A percentile compares a stretch with the other conserved stretches of the same genome.
Evolutionary conservation across 73 alveolate genomes (phyloP).

Genomic region (Paramecium octaurelia): DNA sequence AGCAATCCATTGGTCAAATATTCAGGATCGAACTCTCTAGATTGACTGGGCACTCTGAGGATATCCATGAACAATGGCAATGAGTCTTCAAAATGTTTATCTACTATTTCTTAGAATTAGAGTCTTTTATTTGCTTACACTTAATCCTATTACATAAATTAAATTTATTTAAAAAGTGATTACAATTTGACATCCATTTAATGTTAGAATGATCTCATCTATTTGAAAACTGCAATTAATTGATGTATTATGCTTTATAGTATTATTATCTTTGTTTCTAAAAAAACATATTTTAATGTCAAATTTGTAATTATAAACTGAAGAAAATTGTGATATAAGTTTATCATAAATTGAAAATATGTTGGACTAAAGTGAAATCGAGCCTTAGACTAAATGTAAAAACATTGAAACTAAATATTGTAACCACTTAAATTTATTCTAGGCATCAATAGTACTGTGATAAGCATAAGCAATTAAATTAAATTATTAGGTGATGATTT

Average conservation of each 20-base stretch:
- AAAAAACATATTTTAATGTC: background rate
- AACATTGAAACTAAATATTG: background rate
- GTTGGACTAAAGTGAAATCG: background rate
- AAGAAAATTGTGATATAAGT: slow-evolving; percentile 15
- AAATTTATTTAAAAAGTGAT: background rate
- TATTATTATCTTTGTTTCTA: background rate
- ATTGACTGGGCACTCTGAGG: slow-evolving; percentile 16
- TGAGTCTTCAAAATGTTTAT: background rate
- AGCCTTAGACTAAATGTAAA: background rate
- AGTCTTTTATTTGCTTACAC: background rate
- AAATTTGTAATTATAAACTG: background rate
- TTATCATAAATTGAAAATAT: slow-evolving; percentile 8
- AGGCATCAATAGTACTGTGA: background rate
- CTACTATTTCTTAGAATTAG: background rate
- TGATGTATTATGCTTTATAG: background rate
- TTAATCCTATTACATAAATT: background rate
- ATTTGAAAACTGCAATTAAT: background rate
- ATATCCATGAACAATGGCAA: slow-evolving; percentile 13
- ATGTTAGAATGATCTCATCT: background rate
- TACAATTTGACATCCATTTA: background rate
- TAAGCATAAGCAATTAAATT: background rate
- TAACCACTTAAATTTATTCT: background rate
- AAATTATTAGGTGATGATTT: background rate
- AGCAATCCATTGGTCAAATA: slow-evolving; percentile 37
- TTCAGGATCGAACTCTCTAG: slow-evolving; percentile 33